Evolutionary conservation across 768 basidiomycete species (phyloP).

Genomic region (Fistulinella prunicolor): DNA sequence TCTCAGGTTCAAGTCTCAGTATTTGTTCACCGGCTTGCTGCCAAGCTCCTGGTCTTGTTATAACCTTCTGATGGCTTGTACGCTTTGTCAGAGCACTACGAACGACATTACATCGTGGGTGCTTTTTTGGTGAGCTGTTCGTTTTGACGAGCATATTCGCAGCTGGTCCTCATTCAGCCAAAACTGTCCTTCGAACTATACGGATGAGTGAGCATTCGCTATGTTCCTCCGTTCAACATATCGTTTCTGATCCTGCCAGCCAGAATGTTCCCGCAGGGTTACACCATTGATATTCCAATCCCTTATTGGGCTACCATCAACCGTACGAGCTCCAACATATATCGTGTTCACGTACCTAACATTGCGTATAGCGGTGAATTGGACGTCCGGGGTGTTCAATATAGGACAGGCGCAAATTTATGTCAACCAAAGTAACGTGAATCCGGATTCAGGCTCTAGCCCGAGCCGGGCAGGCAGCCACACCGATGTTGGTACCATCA

Average conservation of each 20-base stretch:
- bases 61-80: slow-evolving; percentile 52
- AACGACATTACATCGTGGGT: slow-evolving; percentile 31
- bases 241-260: background rate
- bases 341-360: background rate
- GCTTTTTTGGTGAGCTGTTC: background rate
- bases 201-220: slow-evolving; percentile 9
- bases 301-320: slow-evolving; percentile 48
- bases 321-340: slow-evolving; percentile 36
- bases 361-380: slow-evolving; percentile 33
- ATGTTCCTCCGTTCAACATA: background rate
- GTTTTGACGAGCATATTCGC: background rate
- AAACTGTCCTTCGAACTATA: slow-evolving; percentile 17
- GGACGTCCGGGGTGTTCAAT: slow-evolving; percentile 32
- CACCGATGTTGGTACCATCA: slow-evolving; percentile 16
- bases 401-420: slow-evolving; percentile 28
- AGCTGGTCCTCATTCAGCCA: slow-evolving; percentile 25
- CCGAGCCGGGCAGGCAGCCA: slow-evolving; percentile 2
- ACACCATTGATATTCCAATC: slow-evolving; percentile 35
- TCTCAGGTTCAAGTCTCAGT: background rate
- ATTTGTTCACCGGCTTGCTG: no score
- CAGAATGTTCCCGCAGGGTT: slow-evolving; percentile 39
- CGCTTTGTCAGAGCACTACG: slow-evolving; percentile 42
- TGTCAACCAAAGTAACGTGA: slow-evolving; percentile 9
- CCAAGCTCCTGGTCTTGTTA: slow-evolving; percentile 61
- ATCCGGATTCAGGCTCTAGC: background rate